Conservation (phyloP, 1,139 yeast species). For the Pichia sp. region DNA sequence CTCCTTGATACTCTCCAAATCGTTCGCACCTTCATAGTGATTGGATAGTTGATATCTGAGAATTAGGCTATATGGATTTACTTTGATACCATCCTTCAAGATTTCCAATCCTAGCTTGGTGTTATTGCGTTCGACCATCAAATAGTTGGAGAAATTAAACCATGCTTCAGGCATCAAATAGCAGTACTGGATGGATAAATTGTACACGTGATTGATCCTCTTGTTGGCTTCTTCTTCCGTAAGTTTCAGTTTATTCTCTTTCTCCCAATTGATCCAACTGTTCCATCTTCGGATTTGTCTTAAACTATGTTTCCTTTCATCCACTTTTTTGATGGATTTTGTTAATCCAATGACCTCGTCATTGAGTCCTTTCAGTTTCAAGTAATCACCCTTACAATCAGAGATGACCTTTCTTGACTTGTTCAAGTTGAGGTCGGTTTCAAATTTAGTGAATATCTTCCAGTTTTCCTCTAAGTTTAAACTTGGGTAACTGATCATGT, state of each 20-base stretch:
- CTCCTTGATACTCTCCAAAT: slow-evolving; percentile 48
- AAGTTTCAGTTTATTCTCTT: slow-evolving; percentile 60
- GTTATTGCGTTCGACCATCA: slow-evolving; percentile 22
- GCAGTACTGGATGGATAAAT: slow-evolving; percentile 63
- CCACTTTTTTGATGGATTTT: slow-evolving; percentile 32
- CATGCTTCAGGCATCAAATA: slow-evolving; percentile 80
- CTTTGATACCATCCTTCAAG: slow-evolving; percentile 50
- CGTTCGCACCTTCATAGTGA: slow-evolving; percentile 56
- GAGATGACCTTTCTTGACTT: slow-evolving; percentile 84
- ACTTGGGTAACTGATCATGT: slow-evolving; percentile 67
- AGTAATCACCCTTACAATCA: slow-evolving; percentile 80
- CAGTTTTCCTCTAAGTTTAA: slow-evolving; percentile 72
- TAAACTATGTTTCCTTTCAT: slow-evolving; percentile 26
- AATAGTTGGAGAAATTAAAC: slow-evolving; percentile 56
- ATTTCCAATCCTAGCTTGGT: slow-evolving; percentile 31
- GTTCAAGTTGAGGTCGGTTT: slow-evolving; percentile 55
- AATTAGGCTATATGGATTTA: slow-evolving; percentile 70
- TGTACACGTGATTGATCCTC: slow-evolving; percentile 70
- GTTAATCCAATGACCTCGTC: slow-evolving; percentile 52
- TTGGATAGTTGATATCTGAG: slow-evolving; percentile 69
- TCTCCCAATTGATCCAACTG: slow-evolving; percentile 78
- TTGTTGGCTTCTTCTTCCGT: slow-evolving; percentile 45
- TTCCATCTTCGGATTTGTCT: slow-evolving; percentile 57
- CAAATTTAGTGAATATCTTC: slow-evolving; percentile 77
- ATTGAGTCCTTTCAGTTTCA: slow-evolving; percentile 80